Percentiles rank a stretch among this genome's conserved stretches.
phyloP scores from a whole-genome alignment of 108 stramenopile species.

The Cyclostephanos tholiformis region DNA sequence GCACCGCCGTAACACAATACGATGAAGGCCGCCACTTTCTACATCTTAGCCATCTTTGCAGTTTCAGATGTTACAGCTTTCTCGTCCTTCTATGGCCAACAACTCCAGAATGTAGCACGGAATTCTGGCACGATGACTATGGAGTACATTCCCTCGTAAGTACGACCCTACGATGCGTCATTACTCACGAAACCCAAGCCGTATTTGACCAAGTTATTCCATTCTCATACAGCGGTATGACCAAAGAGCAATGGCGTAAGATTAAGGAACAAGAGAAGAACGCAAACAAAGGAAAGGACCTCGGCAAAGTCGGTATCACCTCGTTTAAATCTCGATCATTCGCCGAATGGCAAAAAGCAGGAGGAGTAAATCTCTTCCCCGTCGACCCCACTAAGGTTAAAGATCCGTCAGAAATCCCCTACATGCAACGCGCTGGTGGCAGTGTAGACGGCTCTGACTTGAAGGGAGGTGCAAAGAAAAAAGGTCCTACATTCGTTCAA shows the following conservation, averaged over 20 bases:
- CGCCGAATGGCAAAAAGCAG: conserved; percentile 85
- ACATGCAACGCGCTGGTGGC: conserved; percentile 91
- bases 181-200: conserved; percentile 3
- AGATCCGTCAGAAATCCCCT: conserved; percentile 72
- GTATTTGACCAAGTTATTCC: neutral
- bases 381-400: conserved; percentile 84
- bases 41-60: conserved; percentile 26
- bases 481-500: conserved; percentile 39
- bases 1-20: no score
- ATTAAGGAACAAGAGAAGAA: conserved; percentile 76
- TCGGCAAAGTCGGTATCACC: conserved; percentile 81
- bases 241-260: conserved; percentile 81
- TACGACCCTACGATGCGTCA: conserved; percentile 8
- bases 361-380: conserved; percentile 87
- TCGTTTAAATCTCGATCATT: conserved; percentile 84
- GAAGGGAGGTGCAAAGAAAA: conserved; percentile 64
- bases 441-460: conserved; percentile 75
- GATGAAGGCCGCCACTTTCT: conserved; percentile 52
- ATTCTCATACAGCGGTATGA: conserved; percentile 55
- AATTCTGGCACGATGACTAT: conserved; percentile 53
- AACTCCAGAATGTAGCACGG: conserved; percentile 26
- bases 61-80: conserved; percentile 44
- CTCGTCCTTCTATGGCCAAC: conserved; percentile 63
- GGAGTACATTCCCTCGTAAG: conserved; percentile 74
- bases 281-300: conserved; percentile 75